phyloP scores from a whole-genome alignment of 768 basidiomycete species.

The Kwoniella bestiolae region DNA sequence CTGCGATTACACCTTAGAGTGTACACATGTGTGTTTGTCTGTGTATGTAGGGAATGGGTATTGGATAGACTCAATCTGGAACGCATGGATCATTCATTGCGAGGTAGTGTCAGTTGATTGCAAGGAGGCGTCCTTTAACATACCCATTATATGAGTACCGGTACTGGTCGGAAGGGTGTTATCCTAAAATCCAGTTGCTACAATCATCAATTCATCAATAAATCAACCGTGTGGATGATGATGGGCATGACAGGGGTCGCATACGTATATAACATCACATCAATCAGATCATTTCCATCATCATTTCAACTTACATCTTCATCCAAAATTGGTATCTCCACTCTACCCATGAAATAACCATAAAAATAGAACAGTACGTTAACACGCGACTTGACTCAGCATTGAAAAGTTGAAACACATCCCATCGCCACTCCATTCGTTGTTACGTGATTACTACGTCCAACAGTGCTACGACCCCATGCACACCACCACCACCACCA shows the following conservation, averaged over 20 bases:
- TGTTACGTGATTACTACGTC: background rate
- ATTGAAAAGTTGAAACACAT: no score
- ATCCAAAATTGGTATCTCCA: no score
- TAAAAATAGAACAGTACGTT: no score
- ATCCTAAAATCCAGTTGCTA: background rate
- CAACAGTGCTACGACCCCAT: no score
- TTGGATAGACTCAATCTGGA: background rate
- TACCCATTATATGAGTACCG: no score
- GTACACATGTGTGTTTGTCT: no score
- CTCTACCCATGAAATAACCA: background rate
- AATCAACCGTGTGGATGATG: background rate
- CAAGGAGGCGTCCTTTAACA: no score
- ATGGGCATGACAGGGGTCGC: no score
- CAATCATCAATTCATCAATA: background rate
- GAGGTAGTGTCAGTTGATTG: no score
- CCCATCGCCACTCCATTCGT: conserved; percentile 1
- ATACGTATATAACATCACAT: background rate
- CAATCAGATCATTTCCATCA: background rate
- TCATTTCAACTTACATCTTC: background rate
- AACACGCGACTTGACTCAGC: no score
- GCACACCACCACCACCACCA: background rate
- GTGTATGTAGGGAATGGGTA: background rate
- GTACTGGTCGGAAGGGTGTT: no score
- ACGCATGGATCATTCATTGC: background rate
- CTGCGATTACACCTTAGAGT: no score